Evolutionary conservation across 345 rosid genomes (phyloP).

Genomic region (Microthlaspi erraticum): DNA sequence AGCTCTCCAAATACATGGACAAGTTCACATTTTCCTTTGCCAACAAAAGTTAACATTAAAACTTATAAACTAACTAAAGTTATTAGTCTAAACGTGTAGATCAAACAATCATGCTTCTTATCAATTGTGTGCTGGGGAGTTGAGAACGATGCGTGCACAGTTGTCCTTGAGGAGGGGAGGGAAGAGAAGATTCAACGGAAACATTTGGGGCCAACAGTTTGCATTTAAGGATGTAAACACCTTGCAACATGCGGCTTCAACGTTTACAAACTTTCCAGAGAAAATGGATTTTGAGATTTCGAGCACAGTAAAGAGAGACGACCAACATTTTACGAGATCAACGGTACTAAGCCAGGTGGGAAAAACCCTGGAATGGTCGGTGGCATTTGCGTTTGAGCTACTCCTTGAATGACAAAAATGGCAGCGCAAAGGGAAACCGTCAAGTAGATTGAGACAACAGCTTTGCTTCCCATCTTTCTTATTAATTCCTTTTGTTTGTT

Average conservation of each 20-base stretch:
- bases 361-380: not conserved
- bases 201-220: slow-evolving; percentile 37
- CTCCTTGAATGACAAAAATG: not conserved
- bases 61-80: too few species aligned
- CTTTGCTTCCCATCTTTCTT: slow-evolving; percentile 21
- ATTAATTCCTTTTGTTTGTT: not conserved
- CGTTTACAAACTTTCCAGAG: slow-evolving; percentile 2
- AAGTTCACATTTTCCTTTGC: too few species aligned
- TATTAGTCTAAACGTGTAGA: not conserved
- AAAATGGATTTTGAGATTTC: slow-evolving; percentile 31
- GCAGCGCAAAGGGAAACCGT: slow-evolving; percentile 3
- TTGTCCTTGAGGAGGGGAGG: slow-evolving; percentile 30
- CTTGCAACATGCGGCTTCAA: slow-evolving; percentile 33
- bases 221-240: slow-evolving; percentile 7
- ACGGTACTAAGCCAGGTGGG: not conserved
- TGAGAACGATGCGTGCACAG: not conserved
- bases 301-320: slow-evolving; percentile 25
- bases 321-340: slow-evolving; percentile 36
- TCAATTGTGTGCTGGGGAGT: not conserved
- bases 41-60: too few species aligned
- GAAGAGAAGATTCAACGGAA: slow-evolving; percentile 21
- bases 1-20: too few species aligned
- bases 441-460: not conserved
- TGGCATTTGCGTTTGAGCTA: slow-evolving; percentile 1
- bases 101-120: not conserved